Base-by-base conservation (phyloP, 179 eudicot species). In the Carnegiea gigantea region DNA sequence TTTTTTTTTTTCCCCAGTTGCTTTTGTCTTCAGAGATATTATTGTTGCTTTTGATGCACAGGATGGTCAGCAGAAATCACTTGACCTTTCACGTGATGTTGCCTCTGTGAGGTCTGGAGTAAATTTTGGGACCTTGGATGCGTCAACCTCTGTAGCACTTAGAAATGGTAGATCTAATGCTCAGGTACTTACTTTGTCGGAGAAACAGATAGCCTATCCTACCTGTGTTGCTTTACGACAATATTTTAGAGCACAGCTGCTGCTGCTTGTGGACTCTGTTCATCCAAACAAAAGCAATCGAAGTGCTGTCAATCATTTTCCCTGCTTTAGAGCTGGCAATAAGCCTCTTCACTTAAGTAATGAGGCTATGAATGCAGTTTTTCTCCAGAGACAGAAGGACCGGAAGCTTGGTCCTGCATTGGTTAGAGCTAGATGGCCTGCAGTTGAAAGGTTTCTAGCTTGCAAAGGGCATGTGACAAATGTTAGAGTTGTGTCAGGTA, bases 401-500 rank as follows among this genome's bases (percentile, higher is more conserved):
- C 84, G 98, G 78, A 97, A 95, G 84, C 97, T 97, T 78, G 99
- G 99, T 74, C 98, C 97, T 86, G 93, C 95, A 53, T 85, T 95
- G 85, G 99, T 88, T 74, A 92, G 93, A 84, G 90, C 95, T 81
- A 92, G 90, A 81, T 97, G 99, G 98, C 85, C 93, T 86, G 98
- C 93, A 18, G 98, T 95, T 77, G 98, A 97, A 85, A 91, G 89
- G 84, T 97, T 97, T 77, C 86, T 95, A 74, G 82, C 77, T 86
- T 89, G 87, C 83, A 97, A 92, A 86, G 98, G 98, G 77, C 98
- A 95, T 84, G 87, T 93, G 78, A 97, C 90, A 62, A 28, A 92
- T 97, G 99, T 86, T 97, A 81, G 99, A 95, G 87, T 85, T 97
- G 74, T 95, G 99, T 87, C 98, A 97, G 98, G 99, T 97, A 62